Evolutionary conservation across 2,329 filamentous ascomycete species (phyloP), one percentile per base, ranked within the genome.

Genomic region (Alternaria angustiovoidea): DNA sequence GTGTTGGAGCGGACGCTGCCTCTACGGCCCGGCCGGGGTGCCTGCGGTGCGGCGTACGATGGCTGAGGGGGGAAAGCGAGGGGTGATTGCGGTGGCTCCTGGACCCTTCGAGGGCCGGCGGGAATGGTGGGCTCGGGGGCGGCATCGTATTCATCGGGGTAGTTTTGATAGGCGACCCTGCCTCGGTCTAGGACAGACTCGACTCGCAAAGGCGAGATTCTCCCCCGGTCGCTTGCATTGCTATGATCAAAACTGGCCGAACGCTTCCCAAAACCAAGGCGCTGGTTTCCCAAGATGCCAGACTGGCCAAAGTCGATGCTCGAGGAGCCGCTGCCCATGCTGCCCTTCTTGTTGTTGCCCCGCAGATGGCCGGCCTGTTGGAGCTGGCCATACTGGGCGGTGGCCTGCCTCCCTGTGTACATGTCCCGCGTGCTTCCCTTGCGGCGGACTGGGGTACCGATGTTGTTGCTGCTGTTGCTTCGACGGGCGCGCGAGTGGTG

Each of bases 71-170:
- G 79, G 65, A 72, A 74, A 6, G 72, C 66, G 34, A 74, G 66
- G 43, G 78, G 73, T 24, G 84, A 79, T 57, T 81, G 80, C 7
- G 62, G 74, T 57, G 79, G 70, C 24, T 82, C 80, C 42, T 79
- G 80, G 46, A 78, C 70, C 66, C 85, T 81, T 63, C 93, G 88
- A 57, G 94, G 92, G 5, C 94, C 94, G 49, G 86, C 90, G 34
- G 92, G 93, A 36, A 97, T 85, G 28, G 89, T 94, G 5, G 94
- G 94, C 38, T 90, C 94, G 14, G 94, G 94, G 26, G 93, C 94
- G 52, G 93, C 91, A 75, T 95, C 91, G 79, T 90, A 88, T 69
- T 90, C 87, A 68, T 85, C 82, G 66, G 84, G 81, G 71, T 85
- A 81, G 39, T 77, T 76, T 51, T 78, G 76, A 38, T 80, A 79